These are phyloP conservation scores for Pythium sukuiense DNA, from an alignment of 352 stramenopile genomes.

Conservation along the genomic window DNA sequence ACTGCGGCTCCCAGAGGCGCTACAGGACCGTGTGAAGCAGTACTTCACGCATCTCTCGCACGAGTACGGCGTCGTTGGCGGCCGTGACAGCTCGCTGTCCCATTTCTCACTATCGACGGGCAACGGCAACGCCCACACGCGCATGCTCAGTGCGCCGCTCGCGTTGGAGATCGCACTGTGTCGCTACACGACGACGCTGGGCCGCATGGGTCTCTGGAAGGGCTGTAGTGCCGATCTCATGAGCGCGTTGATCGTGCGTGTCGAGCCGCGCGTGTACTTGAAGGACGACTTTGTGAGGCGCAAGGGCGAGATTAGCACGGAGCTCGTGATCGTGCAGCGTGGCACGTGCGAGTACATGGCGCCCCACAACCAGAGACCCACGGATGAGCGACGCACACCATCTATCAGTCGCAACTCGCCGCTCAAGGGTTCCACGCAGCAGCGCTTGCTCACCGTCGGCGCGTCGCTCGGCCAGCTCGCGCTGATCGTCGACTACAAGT, in stretches of 20 bases:
- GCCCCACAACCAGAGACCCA: neutral
- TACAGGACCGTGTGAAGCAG: slow-evolving; percentile 32
- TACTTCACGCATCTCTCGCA: slow-evolving; percentile 39
- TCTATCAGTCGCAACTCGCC: neutral
- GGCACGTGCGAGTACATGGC: slow-evolving; percentile 33
- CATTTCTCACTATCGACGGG: neutral
- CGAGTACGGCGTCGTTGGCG: slow-evolving; percentile 31
- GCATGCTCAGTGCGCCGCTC: slow-evolving; percentile 25
- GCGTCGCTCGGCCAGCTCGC: slow-evolving; percentile 26
- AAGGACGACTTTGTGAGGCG: slow-evolving; percentile 37
- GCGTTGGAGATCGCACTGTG: slow-evolving; percentile 34
- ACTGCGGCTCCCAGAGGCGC: slow-evolving; percentile 21
- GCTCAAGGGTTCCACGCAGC: neutral
- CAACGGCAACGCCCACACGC: neutral
- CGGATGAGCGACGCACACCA: neutral
- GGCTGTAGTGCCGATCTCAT: slow-evolving; percentile 32
- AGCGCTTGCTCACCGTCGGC: slow-evolving; percentile 16
- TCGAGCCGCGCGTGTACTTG: slow-evolving; percentile 32
- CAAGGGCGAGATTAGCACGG: slow-evolving; percentile 27
- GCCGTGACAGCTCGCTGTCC: slow-evolving; percentile 3
- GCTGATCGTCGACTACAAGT: slow-evolving; percentile 32
- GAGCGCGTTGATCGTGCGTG: slow-evolving; percentile 25
- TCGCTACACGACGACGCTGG: slow-evolving; percentile 27
- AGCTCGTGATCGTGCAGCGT: slow-evolving; percentile 35
- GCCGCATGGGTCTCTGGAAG: slow-evolving; percentile 27